Evolutionary conservation across 495 filamentous ascomycete species (phyloP), one percentile per base, ranked within the genome.

Genomic region (Penicillium turbatum): DNA sequence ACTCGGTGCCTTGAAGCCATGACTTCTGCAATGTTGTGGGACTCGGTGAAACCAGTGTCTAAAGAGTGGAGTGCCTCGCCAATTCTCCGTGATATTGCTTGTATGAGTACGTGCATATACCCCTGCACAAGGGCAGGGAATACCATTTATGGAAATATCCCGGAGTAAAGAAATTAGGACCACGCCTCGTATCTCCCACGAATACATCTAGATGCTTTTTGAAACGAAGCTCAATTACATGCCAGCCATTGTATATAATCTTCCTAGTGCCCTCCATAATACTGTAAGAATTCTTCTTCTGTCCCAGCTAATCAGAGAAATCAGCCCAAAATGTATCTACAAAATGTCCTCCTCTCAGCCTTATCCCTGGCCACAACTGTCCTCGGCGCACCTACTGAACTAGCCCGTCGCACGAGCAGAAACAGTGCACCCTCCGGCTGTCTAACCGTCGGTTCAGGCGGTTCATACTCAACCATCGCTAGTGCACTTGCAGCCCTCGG

Each of bases 401-500:
- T 61, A 1, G 32, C 16, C 8, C 55, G 54, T 35, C 51, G 54
- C 15, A 27, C 55, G 10, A 40, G 48, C 12, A 58, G 65, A 35
- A 68, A 53, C 1, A 62, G 55, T 41, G 59, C 68, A 8, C 68
- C 68, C 0, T 50, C 60, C 0, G 68, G 68, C 13, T 71, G 68
- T 45, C 44, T 69, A 8, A 62, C 57, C 1, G 68, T 71, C 3
- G 68, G 66, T 0, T 44, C 55, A 0, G 37, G 51, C 19, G 61
- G 61, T 0, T 63, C 54, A 29, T 70, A 70, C 46, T 56, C 61
- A 2, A 70, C 61, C 1, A 63, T 72, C 26, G 53, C 57, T 12
- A 58, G 16, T 35, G 69, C 69, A 2, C 37, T 72, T 3, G 29
- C 47, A 16, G 63, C 61, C 6, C 58, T 72, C 17, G 57, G 55